Evolutionary conservation across 2,329 filamentous ascomycete genomes (phyloP).

Genomic region (Periconia sp.): DNA sequence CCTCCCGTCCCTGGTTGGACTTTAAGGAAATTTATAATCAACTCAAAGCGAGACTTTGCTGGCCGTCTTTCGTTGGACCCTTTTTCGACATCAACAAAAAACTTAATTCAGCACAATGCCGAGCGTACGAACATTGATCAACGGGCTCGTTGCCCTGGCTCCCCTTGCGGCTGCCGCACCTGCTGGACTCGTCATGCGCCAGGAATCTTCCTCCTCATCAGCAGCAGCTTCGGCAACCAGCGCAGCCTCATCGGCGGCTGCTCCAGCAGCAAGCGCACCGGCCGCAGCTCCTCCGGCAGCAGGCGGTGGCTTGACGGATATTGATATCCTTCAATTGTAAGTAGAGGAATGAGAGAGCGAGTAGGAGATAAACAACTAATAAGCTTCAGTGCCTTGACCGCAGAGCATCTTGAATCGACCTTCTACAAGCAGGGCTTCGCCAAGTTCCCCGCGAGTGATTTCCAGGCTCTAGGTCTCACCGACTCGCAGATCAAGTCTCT

Average conservation of each 20-base stretch:
- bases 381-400: constrained; percentile 67
- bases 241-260: constrained; percentile 17
- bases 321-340: constrained; percentile 62
- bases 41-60: constrained; percentile 48
- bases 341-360: constrained; percentile 26
- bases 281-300: constrained; percentile 27
- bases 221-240: constrained; percentile 21
- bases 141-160: constrained; percentile 42
- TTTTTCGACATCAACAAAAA: constrained; percentile 25
- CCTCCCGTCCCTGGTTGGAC: constrained; percentile 49
- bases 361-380: constrained; percentile 38
- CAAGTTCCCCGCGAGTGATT: constrained; percentile 69
- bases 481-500: constrained; percentile 64
- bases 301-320: constrained; percentile 50
- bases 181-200: constrained; percentile 30
- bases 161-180: constrained; percentile 41
- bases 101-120: constrained; percentile 46
- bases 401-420: constrained; percentile 75
- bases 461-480: constrained; percentile 66
- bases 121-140: constrained; percentile 43
- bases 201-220: constrained; percentile 18
- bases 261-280: constrained; percentile 16
- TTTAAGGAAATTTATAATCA: constrained; percentile 42
- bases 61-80: constrained; percentile 32
- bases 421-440: constrained; percentile 76